phyloP scores from a whole-genome alignment of 2,329 filamentous ascomycete species.

The Fonsecaea pedrosoi region DNA sequence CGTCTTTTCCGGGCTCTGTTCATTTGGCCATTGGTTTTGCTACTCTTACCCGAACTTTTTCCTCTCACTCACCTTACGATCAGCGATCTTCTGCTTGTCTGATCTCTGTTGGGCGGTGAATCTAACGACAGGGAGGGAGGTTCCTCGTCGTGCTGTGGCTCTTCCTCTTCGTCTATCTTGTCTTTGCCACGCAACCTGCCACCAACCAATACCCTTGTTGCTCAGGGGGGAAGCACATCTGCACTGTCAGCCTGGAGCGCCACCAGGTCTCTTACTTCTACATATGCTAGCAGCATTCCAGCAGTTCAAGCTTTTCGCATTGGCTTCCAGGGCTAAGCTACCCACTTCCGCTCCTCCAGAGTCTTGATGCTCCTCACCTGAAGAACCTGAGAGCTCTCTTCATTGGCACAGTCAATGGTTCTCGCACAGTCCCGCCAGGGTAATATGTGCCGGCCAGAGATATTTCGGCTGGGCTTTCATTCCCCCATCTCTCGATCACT shows the following conservation, averaged over 20 bases:
- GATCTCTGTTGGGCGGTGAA: neutral
- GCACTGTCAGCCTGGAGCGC: neutral
- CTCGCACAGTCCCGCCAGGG: neutral
- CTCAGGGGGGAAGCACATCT: neutral
- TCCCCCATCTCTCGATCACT: neutral
- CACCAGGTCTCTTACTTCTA: neutral
- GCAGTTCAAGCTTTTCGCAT: slow-evolving; percentile 1
- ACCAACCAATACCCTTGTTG: neutral
- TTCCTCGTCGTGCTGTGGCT: neutral
- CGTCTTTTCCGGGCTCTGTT: neutral
- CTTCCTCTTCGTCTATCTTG: neutral
- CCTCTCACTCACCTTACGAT: neutral
- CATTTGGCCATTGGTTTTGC: neutral
- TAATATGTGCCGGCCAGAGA: neutral
- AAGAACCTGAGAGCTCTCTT: neutral
- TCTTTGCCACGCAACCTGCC: neutral
- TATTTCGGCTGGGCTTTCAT: neutral
- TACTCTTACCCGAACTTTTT: neutral
- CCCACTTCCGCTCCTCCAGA: neutral
- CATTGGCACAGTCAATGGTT: neutral
- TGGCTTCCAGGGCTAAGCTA: neutral
- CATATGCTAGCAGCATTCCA: neutral
- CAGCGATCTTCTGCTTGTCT: neutral
- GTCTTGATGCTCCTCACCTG: neutral
- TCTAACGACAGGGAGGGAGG: neutral